phyloP scores from a whole-genome alignment of 2,329 filamentous ascomycete species.

The Ophiostoma populinum region DNA sequence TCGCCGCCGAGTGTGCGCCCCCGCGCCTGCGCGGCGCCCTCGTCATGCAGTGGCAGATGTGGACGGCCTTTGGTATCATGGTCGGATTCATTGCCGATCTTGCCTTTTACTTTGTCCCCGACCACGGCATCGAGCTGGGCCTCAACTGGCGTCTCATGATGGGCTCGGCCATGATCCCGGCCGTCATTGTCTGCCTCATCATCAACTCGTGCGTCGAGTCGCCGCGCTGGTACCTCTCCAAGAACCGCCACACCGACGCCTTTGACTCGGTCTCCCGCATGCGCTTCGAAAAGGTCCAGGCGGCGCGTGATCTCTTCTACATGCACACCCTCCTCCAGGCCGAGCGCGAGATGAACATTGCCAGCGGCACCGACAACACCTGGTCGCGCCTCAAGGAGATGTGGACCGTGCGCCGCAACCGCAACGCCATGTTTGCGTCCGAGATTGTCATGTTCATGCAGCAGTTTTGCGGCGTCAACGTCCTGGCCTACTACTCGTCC shows the following conservation, averaged over 20 bases:
- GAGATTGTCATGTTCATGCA: slow-evolving; percentile 53
- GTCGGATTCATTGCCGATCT: slow-evolving; percentile 42
- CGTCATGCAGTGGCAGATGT: slow-evolving; percentile 42
- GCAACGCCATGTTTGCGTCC: slow-evolving; percentile 41
- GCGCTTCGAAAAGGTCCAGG: slow-evolving; percentile 34
- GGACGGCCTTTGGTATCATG: slow-evolving; percentile 31
- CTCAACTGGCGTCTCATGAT: slow-evolving; percentile 53
- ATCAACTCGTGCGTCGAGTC: slow-evolving; percentile 18
- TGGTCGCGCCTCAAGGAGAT: slow-evolving; percentile 24
- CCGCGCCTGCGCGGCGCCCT: slow-evolving; percentile 47
- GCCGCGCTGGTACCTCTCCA: slow-evolving; percentile 29
- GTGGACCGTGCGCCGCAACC: slow-evolving; percentile 42
- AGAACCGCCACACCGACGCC: slow-evolving; percentile 27
- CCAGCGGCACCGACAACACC: not conserved
- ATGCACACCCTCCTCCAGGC: slow-evolving; percentile 39
- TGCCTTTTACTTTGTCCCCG: slow-evolving; percentile 39
- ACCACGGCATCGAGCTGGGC: slow-evolving; percentile 33
- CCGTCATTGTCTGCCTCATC: slow-evolving; percentile 35
- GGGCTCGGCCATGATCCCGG: slow-evolving; percentile 46
- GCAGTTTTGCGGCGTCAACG: slow-evolving; percentile 30
- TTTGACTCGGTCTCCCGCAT: slow-evolving; percentile 28
- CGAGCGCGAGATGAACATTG: slow-evolving; percentile 29
- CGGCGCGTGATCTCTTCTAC: slow-evolving; percentile 37
- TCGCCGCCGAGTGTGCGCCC: slow-evolving; percentile 50
- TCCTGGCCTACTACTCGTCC: slow-evolving; percentile 39